These are phyloP conservation scores for Medakamo hakoo DNA, from an alignment of 139 green algal species.

Conservation along the genomic window DNA sequence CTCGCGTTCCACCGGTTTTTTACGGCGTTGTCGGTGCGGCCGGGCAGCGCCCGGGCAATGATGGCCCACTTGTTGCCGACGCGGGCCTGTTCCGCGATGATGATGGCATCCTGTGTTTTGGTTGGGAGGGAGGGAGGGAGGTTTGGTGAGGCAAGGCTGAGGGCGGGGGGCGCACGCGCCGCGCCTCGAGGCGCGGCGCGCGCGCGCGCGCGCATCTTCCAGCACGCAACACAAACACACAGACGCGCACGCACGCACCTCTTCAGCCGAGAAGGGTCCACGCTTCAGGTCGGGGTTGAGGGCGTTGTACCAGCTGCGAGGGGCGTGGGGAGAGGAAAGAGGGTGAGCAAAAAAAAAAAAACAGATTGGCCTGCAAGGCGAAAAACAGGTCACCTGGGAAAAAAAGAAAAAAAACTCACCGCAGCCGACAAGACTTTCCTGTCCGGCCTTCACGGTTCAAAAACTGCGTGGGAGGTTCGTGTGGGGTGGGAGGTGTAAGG, in stretches of 20 bases:
- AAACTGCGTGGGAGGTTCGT: background rate
- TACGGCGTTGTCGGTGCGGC: conserved; percentile 79
- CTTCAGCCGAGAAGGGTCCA: background rate
- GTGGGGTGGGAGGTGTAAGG: no score
- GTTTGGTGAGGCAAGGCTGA: no score
- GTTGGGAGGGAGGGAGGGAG: no score
- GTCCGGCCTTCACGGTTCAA: background rate
- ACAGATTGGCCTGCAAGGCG: no score
- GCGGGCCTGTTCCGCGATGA: background rate
- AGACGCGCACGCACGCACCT: no score
- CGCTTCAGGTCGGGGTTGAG: background rate
- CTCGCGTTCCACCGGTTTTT: conserved; percentile 78
- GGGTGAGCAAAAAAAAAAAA: no score
- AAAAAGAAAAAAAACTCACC: background rate
- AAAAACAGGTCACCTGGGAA: no score
- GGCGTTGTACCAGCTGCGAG: background rate
- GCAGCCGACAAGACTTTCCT: background rate
- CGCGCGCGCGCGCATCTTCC: no score
- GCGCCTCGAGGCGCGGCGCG: no score
- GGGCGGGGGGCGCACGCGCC: no score
- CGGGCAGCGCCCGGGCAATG: conserved; percentile 50
- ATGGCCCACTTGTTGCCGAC: conserved; percentile 44
- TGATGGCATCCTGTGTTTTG: background rate
- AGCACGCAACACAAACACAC: no score
- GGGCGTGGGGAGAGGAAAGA: no score